These are phyloP conservation scores for Colletotrichum sublineola DNA, from an alignment of 2,329 filamentous ascomycete genomes.

Conservation along the genomic window DNA sequence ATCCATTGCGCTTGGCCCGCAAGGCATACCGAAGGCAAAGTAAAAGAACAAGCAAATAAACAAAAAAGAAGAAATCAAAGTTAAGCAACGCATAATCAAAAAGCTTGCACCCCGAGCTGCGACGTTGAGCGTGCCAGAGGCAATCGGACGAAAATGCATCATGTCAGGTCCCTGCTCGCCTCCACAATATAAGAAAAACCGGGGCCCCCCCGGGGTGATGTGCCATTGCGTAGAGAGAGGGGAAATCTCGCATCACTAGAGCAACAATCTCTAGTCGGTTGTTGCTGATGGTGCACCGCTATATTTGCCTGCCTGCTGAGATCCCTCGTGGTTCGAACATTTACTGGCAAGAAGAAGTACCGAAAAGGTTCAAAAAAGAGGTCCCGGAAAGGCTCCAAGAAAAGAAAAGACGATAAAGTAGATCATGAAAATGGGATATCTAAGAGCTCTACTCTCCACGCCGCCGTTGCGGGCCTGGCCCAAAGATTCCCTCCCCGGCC, in stretches of 20 bases:
- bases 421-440: conserved; percentile 10
- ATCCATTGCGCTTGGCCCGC: background rate
- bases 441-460: conserved; percentile 8
- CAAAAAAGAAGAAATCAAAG: background rate
- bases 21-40: too few species aligned
- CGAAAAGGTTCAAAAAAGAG: background rate
- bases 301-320: too few species aligned
- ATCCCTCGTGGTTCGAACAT: rapidly evolving
- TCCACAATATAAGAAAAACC: conserved; percentile 12
- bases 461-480: conserved; percentile 24
- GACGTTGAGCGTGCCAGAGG: conserved; percentile 28
- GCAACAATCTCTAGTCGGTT: background rate
- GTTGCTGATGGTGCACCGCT: too few species aligned
- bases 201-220: conserved; percentile 2
- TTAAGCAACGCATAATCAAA: background rate
- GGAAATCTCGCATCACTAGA: background rate
- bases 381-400: background rate
- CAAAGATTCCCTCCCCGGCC: conserved; percentile 26
- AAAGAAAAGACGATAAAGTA: background rate
- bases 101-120: background rate
- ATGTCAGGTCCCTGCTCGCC: conserved; percentile 30
- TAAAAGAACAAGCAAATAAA: background rate
- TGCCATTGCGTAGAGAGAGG: background rate
- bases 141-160: conserved; percentile 33
- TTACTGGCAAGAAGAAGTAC: background rate